A percentile compares a stretch with the other conserved stretches of the same genome.
phyloP scores from a whole-genome alignment of 768 basidiomycete genomes.

The Rhodotorula kratochvilovae region DNA sequence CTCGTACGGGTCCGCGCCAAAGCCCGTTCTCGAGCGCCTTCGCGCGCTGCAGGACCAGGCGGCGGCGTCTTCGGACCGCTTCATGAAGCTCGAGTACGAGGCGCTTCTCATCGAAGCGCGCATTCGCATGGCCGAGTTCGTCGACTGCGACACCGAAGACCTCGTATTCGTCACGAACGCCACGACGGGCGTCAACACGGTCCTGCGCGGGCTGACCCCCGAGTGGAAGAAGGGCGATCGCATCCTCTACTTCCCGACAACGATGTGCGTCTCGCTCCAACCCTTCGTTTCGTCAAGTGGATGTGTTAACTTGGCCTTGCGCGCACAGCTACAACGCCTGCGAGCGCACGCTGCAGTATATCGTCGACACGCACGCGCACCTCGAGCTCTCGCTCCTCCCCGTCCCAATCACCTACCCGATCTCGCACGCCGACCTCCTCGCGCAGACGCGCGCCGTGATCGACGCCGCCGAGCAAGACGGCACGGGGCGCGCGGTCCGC shows the following conservation, averaged over 20 bases:
- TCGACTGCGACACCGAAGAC: constrained; percentile 34
- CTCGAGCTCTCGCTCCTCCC: constrained; percentile 30
- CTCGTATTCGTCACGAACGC: constrained; percentile 38
- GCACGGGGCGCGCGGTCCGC: constrained; percentile 33
- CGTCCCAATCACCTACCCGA: constrained; percentile 32
- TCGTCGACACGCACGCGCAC: constrained; percentile 35
- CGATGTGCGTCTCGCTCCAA: constrained; percentile 8
- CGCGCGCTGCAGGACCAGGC: background rate
- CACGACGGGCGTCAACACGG: constrained; percentile 37
- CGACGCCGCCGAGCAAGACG: constrained; percentile 30
- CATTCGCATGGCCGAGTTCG: constrained; percentile 11
- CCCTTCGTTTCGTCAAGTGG: background rate
- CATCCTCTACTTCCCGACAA: constrained; percentile 31
- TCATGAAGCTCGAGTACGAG: constrained; percentile 25
- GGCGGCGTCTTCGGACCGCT: constrained; percentile 27
- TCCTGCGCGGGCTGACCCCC: constrained; percentile 18
- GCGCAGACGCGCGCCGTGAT: constrained; percentile 4
- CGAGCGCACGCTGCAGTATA: constrained; percentile 17
- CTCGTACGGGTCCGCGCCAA: constrained; percentile 33
- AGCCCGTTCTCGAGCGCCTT: constrained; percentile 17
- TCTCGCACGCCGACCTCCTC: constrained; percentile 29
- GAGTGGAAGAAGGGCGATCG: constrained; percentile 38
- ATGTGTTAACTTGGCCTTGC: too few species aligned
- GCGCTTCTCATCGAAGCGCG: constrained; percentile 12
- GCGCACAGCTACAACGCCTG: constrained; percentile 39